Evolutionary conservation across 164 flowering plant genomes (phyloP), one percentile per base, ranked within the genome.

Genomic region (Amborella trichopoda): DNA sequence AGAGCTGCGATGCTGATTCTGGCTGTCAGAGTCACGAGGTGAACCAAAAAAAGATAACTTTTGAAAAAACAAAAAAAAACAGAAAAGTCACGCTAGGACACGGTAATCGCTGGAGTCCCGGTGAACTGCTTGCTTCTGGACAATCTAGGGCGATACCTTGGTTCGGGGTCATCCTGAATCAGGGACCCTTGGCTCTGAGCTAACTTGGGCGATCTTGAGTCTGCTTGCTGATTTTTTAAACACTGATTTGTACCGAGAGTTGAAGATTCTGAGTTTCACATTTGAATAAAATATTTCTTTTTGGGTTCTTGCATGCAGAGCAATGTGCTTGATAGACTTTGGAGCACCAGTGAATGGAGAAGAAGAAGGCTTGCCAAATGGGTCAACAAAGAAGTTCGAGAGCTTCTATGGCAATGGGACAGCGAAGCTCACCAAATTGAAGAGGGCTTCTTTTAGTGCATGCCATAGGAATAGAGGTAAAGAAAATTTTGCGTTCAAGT

Each of bases 281-380:
- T 8, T 19, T 13, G 24, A 30, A 24, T 23, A 26, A n/a, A n/a
- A n/a, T n/a, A 17, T 20, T 25, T 16, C 18, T 23, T n/a, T 2
- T 11, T 49, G 52, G 23, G 12, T 14, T 36, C 21, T 6, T 49
- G 4, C 18, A 21, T 60, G 30, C 28, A 87, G 96, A 88, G 87
- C 99, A 43, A 82, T 78, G 88, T 91, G 96, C 70, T 62, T 63
- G 46, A 88, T 91, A 21, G 93, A 88, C 66, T 83, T 85, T 67
- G 84, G 75, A 46, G 49, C 60, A 72, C 82, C 88, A 16, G 76
- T 75, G 11, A 76, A 65, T 53, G 60, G 28, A 45, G 93, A 70
- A 11, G 68, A 64, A 6, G 36, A n/a, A 34, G 66, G 63, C 24
- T 34, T 65, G 49, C 22, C 49, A 6, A 71, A 52, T 32, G 28